phyloP scores from a whole-genome alignment of 179 eudicot genomes.

The Patellifolia procumbens region DNA sequence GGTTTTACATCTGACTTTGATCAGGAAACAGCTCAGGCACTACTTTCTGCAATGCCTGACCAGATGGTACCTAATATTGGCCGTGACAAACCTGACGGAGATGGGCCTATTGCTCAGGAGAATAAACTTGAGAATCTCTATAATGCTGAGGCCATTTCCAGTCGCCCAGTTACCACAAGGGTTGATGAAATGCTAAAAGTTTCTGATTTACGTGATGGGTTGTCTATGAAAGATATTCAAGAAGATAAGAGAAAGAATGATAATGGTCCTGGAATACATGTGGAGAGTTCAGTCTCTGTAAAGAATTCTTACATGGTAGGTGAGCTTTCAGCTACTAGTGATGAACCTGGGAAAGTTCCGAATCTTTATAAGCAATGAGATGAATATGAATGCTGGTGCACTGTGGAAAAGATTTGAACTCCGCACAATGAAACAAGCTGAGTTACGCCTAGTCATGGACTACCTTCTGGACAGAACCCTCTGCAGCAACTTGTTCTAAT shows the following conservation, averaged over 20 bases:
- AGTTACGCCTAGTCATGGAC: conserved; percentile 89
- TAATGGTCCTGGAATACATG: conserved; percentile 29
- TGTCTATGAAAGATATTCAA: conserved; percentile 36
- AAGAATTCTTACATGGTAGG: conserved; percentile 46
- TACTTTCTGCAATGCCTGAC: conserved; percentile 86
- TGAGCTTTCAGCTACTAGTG: conserved; percentile 37
- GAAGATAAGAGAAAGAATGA: conserved; percentile 26
- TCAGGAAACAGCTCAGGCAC: conserved; percentile 81
- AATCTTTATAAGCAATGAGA: conserved; percentile 47
- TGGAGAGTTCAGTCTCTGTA: conserved; percentile 61
- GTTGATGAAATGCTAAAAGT: conserved; percentile 36
- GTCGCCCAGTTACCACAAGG: conserved; percentile 34
- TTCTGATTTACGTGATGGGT: conserved; percentile 34
- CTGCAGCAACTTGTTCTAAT: conserved; percentile 93
- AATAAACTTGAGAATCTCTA: conserved; percentile 41
- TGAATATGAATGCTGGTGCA: conserved; percentile 52
- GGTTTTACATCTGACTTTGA: conserved; percentile 77
- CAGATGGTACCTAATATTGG: conserved; percentile 56
- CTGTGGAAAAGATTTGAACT: conserved; percentile 82
- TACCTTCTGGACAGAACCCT: conserved; percentile 90
- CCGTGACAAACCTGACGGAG: conserved; percentile 55
- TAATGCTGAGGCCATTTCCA: conserved; percentile 31
- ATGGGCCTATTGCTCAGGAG: conserved; percentile 29
- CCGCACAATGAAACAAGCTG: conserved; percentile 79
- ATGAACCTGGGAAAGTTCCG: conserved; percentile 46